A percentile compares a stretch with the other conserved stretches of the same genome.
Conservation (phyloP, 805 yeast species). For the Saccharomycopsis schoenii region DNA sequence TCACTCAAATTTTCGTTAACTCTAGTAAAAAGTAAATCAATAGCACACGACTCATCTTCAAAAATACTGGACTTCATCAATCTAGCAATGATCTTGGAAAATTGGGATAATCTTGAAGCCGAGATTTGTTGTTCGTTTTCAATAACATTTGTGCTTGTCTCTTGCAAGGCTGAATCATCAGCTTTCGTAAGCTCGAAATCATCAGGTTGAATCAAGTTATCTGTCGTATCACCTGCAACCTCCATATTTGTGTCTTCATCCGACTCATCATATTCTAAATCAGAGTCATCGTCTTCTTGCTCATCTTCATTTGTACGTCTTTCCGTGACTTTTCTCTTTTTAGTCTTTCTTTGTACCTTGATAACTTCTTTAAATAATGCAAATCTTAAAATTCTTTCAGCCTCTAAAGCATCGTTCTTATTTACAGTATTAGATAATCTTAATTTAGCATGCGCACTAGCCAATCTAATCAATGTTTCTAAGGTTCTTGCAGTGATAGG, state of each 20-base stretch:
- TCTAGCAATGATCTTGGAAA: constrained; percentile 38
- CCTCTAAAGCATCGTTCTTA: constrained; percentile 70
- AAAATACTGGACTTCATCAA: constrained; percentile 34
- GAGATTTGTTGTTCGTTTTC: constrained; percentile 33
- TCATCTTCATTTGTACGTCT: constrained; percentile 23
- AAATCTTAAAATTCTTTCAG: constrained; percentile 74
- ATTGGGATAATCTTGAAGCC: constrained; percentile 36
- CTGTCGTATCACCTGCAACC: constrained; percentile 21
- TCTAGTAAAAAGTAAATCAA: constrained; percentile 28
- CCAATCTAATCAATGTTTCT: constrained; percentile 87
- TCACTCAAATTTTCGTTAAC: constrained; percentile 37
- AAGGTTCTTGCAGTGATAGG: constrained; percentile 98
- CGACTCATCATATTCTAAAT: constrained; percentile 17
- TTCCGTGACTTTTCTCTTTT: constrained; percentile 22
- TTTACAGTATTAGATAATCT: constrained; percentile 70
- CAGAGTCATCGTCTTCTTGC: constrained; percentile 19
- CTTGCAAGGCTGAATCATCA: constrained; percentile 1
- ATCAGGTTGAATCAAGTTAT: constrained; percentile 28
- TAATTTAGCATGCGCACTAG: constrained; percentile 97
- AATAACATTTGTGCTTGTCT: constrained; percentile 1
- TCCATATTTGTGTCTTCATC: constrained; percentile 10
- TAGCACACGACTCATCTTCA: constrained; percentile 35
- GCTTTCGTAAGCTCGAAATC: constrained; percentile 7
- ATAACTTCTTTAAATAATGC: constrained; percentile 75
- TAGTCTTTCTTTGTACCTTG: constrained; percentile 25